Conservation (phyloP, 2,329 filamentous ascomycete genomes). For the Helotiales sp. region DNA sequence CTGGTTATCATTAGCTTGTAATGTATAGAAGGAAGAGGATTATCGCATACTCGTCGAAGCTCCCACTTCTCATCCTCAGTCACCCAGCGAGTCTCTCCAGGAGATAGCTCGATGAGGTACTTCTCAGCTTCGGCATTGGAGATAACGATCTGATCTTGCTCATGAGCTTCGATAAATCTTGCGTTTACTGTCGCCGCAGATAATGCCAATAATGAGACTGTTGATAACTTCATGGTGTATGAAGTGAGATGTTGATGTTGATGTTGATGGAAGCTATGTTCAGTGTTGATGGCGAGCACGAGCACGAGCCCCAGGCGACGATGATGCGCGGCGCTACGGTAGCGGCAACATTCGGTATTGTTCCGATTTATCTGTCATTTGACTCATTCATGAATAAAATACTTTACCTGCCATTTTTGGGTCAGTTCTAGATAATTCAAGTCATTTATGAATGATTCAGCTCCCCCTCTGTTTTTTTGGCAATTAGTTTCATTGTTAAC, state of each 20-base stretch:
- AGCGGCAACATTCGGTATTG: not conserved
- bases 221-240: slow-evolving; percentile 51
- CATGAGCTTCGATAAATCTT: slow-evolving; percentile 55
- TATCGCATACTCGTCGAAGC: slow-evolving; percentile 76
- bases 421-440: no score
- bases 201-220: slow-evolving; percentile 51
- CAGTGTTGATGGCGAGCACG: slow-evolving; percentile 1
- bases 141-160: slow-evolving; percentile 52
- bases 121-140: slow-evolving; percentile 46
- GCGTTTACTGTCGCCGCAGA: slow-evolving; percentile 53
- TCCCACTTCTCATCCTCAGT: slow-evolving; percentile 96
- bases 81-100: slow-evolving; percentile 81
- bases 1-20: slow-evolving; percentile 44
- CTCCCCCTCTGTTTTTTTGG: no score
- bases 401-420: no score
- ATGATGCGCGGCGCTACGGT: not conserved
- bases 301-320: not conserved
- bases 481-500: no score
- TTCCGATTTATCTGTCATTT: no score
- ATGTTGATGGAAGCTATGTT: not conserved
- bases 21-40: slow-evolving; percentile 14
- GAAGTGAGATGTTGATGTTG: slow-evolving; percentile 1
- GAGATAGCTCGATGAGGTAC: slow-evolving; percentile 81
- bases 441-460: no score
- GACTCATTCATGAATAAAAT: no score